A percentile compares a stretch with the other conserved stretches of the same genome.
phyloP scores from a whole-genome alignment of 2,329 filamentous ascomycete species.

The Rhinocladiella mackenziei region DNA sequence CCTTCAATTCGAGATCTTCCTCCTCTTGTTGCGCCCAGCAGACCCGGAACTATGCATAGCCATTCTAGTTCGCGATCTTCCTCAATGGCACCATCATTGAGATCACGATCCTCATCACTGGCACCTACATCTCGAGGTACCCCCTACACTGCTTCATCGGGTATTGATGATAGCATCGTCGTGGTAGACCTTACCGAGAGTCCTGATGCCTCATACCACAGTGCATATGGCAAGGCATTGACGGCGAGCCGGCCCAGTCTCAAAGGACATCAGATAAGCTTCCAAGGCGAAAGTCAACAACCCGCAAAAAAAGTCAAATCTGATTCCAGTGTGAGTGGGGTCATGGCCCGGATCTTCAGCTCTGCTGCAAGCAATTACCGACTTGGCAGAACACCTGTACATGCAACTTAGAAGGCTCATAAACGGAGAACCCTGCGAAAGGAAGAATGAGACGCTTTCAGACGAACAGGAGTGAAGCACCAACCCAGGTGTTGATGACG shows the following conservation, averaged over 20 bases:
- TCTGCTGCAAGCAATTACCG: slow-evolving; percentile 41
- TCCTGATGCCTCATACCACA: slow-evolving; percentile 30
- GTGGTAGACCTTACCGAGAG: slow-evolving; percentile 27
- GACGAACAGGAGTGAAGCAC: slow-evolving; percentile 3
- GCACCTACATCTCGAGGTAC: slow-evolving; percentile 41
- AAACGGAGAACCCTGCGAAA: not conserved
- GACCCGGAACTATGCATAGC: slow-evolving; percentile 38
- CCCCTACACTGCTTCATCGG: slow-evolving; percentile 41
- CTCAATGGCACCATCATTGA: slow-evolving; percentile 42
- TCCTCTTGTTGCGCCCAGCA: slow-evolving; percentile 40
- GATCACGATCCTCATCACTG: slow-evolving; percentile 39
- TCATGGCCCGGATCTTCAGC: slow-evolving; percentile 43
- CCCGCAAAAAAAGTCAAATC: slow-evolving; percentile 42
- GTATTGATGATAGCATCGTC: slow-evolving; percentile 29
- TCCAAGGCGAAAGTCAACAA: slow-evolving; percentile 34
- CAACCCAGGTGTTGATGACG: slow-evolving; percentile 19
- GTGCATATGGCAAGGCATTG: slow-evolving; percentile 15
- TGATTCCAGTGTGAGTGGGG: slow-evolving; percentile 34
- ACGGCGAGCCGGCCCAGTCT: slow-evolving; percentile 27
- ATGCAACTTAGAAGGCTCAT: slow-evolving; percentile 16
- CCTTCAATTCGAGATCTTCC: slow-evolving; percentile 45
- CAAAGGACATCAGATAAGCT: slow-evolving; percentile 33
- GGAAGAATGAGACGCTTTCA: slow-evolving; percentile 5
- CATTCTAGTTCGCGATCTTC: slow-evolving; percentile 44
- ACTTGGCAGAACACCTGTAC: slow-evolving; percentile 26